Percentiles rank a stretch among this genome's conserved stretches.
These are phyloP conservation scores for Paraphoma sp. DNA, from an alignment of 2,329 filamentous ascomycete genomes.

Conservation along the genomic window DNA sequence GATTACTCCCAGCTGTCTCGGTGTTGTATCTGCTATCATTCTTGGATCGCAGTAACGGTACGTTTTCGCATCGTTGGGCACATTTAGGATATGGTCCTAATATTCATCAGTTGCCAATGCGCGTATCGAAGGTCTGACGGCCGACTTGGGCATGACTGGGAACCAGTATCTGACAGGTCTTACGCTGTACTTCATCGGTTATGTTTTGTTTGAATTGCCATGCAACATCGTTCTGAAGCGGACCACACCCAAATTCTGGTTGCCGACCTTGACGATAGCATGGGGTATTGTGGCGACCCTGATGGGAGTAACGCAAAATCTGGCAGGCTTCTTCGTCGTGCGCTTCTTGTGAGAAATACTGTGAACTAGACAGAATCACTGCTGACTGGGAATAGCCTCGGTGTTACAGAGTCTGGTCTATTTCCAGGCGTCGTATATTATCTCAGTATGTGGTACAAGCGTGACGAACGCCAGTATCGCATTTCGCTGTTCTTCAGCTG, in stretches of 20 bases:
- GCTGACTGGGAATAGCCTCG: slow-evolving; percentile 27
- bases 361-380: background rate
- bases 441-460: slow-evolving; percentile 64
- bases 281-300: slow-evolving; percentile 60
- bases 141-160: slow-evolving; percentile 42
- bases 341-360: slow-evolving; percentile 52
- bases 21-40: slow-evolving; percentile 50
- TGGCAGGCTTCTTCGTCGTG: slow-evolving; percentile 54
- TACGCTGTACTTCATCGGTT: slow-evolving; percentile 68
- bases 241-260: slow-evolving; percentile 59
- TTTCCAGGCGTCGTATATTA: slow-evolving; percentile 59
- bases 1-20: slow-evolving; percentile 52
- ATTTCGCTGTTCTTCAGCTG: slow-evolving; percentile 67
- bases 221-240: slow-evolving; percentile 67
- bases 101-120: slow-evolving; percentile 52
- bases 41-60: slow-evolving; percentile 48
- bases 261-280: slow-evolving; percentile 56
- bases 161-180: slow-evolving; percentile 69
- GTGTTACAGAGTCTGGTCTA: slow-evolving; percentile 45
- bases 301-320: slow-evolving; percentile 57
- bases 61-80: background rate
- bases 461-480: slow-evolving; percentile 64
- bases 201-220: slow-evolving; percentile 61
- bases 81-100: slow-evolving; percentile 5
- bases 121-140: slow-evolving; percentile 46